Evolutionary conservation across 2,329 filamentous ascomycete species (phyloP), one percentile per base, ranked within the genome.

Genomic region (Botrytis medusae): DNA sequence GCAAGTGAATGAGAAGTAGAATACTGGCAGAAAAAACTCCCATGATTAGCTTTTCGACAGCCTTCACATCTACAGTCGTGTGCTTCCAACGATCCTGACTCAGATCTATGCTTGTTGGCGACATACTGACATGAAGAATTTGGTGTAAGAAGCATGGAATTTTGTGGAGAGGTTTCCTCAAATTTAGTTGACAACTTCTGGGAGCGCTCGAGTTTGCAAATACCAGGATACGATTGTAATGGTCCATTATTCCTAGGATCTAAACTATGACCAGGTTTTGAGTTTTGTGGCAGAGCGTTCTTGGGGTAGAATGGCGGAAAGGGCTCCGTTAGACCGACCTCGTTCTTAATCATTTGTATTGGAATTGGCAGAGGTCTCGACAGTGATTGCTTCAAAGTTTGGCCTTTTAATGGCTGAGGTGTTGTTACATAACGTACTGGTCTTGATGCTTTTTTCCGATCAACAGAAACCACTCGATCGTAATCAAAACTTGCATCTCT

Each of bases 11-110:
- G 78, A 29, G 72, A 76, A n/a, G 75, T 72, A 44, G 77, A 76
- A 62, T 80, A 77, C 29, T 76, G 75, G 46, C 74, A 75, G 16
- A 77, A 74, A 34, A 72, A 74, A 69, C 78, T 72, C 25, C 76
- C 76, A 22, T 68, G 51, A 72, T 76, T 37, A 65, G 48, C 60
- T 51, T 44, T 9, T 42, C 46, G 16, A 14, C 69, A 51, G 29
- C 57, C 63, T 40, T 44, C 29, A 25, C 69, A 63, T 20, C 54
- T 62, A 25, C 16, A 22, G 18, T 42, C 32, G 40, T 71, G 6
- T 9, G 10, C 22, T 14, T 44, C 20, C 6, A 62, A 37, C 2
- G 18, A 32, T 29, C 32, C 8, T 29, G n/a, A 46, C 12, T 42
- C 40, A 20, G 54, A 40, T 18, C 34, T 34, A 6, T 48, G 20